Percentiles rank a stretch among this genome's conserved stretches.
These are phyloP conservation scores for Pleurotus djamor DNA, from an alignment of 768 basidiomycete genomes.

Conservation along the genomic window DNA sequence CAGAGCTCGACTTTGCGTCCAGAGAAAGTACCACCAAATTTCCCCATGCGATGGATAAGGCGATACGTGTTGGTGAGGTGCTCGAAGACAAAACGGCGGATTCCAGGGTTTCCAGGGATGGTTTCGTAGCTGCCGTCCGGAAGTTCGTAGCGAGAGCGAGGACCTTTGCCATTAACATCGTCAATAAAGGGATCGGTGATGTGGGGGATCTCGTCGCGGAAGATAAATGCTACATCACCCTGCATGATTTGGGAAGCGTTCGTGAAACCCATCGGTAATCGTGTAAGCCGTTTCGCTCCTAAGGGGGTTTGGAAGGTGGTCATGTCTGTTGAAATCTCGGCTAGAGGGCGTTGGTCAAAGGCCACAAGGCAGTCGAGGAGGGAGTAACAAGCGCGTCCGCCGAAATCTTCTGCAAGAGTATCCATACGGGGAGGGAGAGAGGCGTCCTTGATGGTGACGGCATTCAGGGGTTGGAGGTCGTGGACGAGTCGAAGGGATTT, in stretches of 20 bases:
- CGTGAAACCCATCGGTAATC: conserved; percentile 37
- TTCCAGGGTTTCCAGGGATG: conserved; percentile 30
- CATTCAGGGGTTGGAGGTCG: conserved; percentile 34
- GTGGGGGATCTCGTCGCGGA: conserved; percentile 37
- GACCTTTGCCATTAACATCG: conserved; percentile 32
- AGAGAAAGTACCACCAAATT: conserved; percentile 32
- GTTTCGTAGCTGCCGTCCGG: conserved; percentile 27
- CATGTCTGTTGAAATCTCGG: conserved; percentile 26
- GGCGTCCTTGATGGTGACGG: conserved; percentile 29
- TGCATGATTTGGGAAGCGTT: conserved; percentile 37
- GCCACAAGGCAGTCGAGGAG: conserved; percentile 32
- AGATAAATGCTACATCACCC: conserved; percentile 31
- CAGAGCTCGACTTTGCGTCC: conserved; percentile 30
- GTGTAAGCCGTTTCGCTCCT: conserved; percentile 21
- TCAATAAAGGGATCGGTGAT: conserved; percentile 34
- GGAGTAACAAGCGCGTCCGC: conserved; percentile 24
- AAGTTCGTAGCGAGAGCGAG: conserved; percentile 21
- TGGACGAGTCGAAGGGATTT: conserved; percentile 31
- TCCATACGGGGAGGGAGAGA: conserved; percentile 29
- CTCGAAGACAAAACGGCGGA: conserved; percentile 36
- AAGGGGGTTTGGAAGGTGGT: conserved; percentile 39
- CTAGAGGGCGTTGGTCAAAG: conserved; percentile 25
- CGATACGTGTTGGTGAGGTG: conserved; percentile 31
- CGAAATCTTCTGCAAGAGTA: conserved; percentile 28
- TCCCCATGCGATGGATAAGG: conserved; percentile 31